Conservation (phyloP, 306 rosid species). For the Lathyrus oleraceus region DNA sequence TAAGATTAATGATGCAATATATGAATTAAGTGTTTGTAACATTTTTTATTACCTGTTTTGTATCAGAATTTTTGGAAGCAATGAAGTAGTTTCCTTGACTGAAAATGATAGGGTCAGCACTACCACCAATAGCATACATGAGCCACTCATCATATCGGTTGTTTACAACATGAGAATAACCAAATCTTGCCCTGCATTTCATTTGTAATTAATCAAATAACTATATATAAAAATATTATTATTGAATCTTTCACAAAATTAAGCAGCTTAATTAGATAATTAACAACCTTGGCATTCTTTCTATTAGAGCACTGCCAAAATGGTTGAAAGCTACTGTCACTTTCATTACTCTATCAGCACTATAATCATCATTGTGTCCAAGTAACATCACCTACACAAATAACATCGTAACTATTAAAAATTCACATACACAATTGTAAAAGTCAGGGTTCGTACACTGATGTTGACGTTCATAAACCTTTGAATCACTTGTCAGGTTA, state of each 20-base stretch:
- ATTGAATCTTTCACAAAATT: background rate
- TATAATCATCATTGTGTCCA: conserved; percentile 63
- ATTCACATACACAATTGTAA: too few relatives aligned
- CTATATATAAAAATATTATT: background rate
- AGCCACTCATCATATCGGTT: conserved; percentile 72
- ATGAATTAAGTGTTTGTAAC: background rate
- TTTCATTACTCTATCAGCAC: conserved; percentile 60
- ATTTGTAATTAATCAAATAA: conserved; percentile 6
- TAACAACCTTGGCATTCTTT: conserved; percentile 80
- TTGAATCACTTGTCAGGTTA: too few relatives aligned
- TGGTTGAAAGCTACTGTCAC: conserved; percentile 40
- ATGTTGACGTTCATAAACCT: too few relatives aligned
- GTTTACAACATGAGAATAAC: conserved; percentile 88
- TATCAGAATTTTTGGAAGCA: conserved; percentile 42
- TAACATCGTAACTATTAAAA: background rate
- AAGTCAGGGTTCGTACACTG: too few relatives aligned
- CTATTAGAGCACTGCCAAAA: conserved; percentile 47
- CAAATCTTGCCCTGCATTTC: conserved; percentile 67
- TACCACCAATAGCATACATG: conserved; percentile 91
- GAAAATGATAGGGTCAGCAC: conserved; percentile 80
- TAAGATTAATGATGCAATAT: background rate
- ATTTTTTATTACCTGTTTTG: conserved; percentile 55
- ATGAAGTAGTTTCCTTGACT: conserved; percentile 76
- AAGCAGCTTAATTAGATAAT: background rate
- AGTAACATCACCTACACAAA: conserved; percentile 72